phyloP scores from a whole-genome alignment of 805 yeast genomes.

The Saccharomyces paradoxus region DNA sequence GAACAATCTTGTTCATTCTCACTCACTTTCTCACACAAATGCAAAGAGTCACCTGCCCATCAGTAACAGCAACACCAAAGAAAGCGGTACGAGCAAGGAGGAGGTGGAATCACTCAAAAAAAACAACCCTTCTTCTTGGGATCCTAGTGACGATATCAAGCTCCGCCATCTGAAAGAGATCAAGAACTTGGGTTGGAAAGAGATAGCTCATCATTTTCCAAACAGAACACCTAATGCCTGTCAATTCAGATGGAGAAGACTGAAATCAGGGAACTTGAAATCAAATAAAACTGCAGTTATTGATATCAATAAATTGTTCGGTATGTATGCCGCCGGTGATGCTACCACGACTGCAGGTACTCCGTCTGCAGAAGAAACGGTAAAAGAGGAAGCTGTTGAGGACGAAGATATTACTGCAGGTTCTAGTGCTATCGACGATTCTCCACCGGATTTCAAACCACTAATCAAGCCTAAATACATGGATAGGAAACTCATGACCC shows the following conservation, averaged over 20 bases:
- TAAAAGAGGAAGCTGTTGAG: slow-evolving; percentile 8
- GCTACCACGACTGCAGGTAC: neutral
- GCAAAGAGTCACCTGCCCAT: slow-evolving; percentile 7
- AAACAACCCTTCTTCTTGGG: slow-evolving; percentile 58
- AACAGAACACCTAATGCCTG: slow-evolving; percentile 85
- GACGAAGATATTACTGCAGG: neutral
- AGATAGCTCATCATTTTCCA: slow-evolving; percentile 68
- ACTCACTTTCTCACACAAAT: neutral
- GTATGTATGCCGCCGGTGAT: neutral
- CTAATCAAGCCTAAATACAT: neutral
- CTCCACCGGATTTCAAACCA: neutral
- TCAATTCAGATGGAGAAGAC: slow-evolving; percentile 81
- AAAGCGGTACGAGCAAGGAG: neutral
- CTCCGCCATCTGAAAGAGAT: slow-evolving; percentile 72
- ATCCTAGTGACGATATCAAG: slow-evolving; percentile 64
- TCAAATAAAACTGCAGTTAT: slow-evolving; percentile 24
- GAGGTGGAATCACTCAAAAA: neutral
- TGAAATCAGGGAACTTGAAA: slow-evolving; percentile 39
- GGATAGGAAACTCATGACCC: neutral
- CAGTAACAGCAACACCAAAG: slow-evolving; percentile 7
- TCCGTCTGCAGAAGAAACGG: neutral
- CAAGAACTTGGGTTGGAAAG: slow-evolving; percentile 84
- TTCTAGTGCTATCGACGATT: neutral
- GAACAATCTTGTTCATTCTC: neutral
- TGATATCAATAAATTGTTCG: slow-evolving; percentile 17